Evolutionary conservation across 2,329 filamentous ascomycete species (phyloP).

Genomic region (Ophiostoma quercus): DNA sequence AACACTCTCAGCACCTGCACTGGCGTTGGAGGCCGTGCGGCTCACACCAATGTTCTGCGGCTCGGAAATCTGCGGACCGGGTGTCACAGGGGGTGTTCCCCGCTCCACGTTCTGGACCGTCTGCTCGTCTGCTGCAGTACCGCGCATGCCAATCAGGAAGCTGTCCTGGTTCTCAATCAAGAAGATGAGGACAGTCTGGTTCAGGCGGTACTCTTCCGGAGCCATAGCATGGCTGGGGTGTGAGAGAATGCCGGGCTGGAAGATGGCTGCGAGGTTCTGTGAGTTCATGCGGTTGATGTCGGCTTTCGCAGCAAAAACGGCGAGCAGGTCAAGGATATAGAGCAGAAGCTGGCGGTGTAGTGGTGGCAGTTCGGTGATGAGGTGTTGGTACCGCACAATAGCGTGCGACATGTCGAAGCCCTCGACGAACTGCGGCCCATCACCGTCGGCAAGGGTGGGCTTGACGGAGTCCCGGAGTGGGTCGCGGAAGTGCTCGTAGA

Average conservation of each 20-base stretch:
- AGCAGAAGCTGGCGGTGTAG: slow-evolving; percentile 89
- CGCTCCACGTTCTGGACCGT: slow-evolving; percentile 61
- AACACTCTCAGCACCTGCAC: slow-evolving; percentile 80
- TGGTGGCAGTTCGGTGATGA: slow-evolving; percentile 89
- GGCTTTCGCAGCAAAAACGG: slow-evolving; percentile 94
- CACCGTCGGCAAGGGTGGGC: slow-evolving; percentile 66
- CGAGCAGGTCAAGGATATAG: slow-evolving; percentile 91
- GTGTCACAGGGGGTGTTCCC: slow-evolving; percentile 55
- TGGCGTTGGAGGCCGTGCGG: slow-evolving; percentile 80
- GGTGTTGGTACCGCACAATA: slow-evolving; percentile 75
- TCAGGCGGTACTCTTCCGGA: slow-evolving; percentile 86
- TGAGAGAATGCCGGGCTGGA: slow-evolving; percentile 92
- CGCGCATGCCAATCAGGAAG: slow-evolving; percentile 97
- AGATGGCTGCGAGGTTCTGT: slow-evolving; percentile 90
- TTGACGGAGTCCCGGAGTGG: slow-evolving; percentile 68
- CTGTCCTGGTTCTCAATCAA: slow-evolving; percentile 97
- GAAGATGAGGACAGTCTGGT: slow-evolving; percentile 96
- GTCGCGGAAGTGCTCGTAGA: slow-evolving; percentile 86
- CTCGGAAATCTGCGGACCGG: slow-evolving; percentile 39
- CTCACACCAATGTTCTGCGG: slow-evolving; percentile 51
- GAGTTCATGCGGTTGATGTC: slow-evolving; percentile 96
- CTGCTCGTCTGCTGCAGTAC: slow-evolving; percentile 90
- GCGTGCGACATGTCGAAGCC: slow-evolving; percentile 69
- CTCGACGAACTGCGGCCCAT: slow-evolving; percentile 64
- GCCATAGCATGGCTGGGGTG: slow-evolving; percentile 95